Conservation (phyloP, 2,329 filamentous ascomycete genomes). For the Colletotrichum tanaceti region DNA sequence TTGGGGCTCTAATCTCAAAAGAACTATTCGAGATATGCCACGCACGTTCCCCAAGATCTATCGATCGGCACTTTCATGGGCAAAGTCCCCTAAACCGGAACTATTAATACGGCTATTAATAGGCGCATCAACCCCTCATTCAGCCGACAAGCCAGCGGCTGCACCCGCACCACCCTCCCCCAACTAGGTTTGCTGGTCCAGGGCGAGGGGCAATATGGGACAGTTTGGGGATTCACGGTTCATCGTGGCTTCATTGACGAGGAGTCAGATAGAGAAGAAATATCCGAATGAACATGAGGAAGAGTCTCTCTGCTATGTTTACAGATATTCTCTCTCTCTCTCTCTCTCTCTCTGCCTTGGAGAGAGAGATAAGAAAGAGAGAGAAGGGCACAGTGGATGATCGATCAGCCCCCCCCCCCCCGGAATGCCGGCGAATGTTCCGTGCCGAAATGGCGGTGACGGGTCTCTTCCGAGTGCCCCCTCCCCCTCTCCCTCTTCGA, state of each 20-base stretch:
- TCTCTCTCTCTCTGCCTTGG: background rate
- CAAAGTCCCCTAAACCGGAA: slow-evolving; percentile 12
- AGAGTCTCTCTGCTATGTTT: too few relatives aligned
- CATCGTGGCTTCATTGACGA: background rate
- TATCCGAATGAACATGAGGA: too few relatives aligned
- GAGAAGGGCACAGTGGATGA: slow-evolving; percentile 15
- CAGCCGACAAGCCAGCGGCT: slow-evolving; percentile 23
- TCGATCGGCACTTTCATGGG: slow-evolving; percentile 22
- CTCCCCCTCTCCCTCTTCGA: background rate
- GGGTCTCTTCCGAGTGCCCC: slow-evolving; percentile 8
- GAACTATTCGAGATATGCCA: too few relatives aligned
- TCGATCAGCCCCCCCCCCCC: slow-evolving; percentile 33
- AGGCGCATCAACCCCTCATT: slow-evolving; percentile 35
- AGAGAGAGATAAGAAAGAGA: too few relatives aligned
- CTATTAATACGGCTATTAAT: slow-evolving; percentile 38
- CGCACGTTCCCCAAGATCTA: background rate
- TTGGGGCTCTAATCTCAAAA: too few relatives aligned
- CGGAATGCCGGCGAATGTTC: slow-evolving; percentile 37
- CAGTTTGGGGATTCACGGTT: background rate
- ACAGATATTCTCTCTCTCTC: too few relatives aligned
- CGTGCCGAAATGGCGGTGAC: slow-evolving; percentile 41
- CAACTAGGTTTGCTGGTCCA: background rate
- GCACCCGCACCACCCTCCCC: slow-evolving; percentile 31
- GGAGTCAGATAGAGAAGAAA: background rate
- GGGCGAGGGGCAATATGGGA: background rate